Evolutionary conservation across 352 stramenopile species (phyloP).

Genomic region (Pythium chondricola): DNA sequence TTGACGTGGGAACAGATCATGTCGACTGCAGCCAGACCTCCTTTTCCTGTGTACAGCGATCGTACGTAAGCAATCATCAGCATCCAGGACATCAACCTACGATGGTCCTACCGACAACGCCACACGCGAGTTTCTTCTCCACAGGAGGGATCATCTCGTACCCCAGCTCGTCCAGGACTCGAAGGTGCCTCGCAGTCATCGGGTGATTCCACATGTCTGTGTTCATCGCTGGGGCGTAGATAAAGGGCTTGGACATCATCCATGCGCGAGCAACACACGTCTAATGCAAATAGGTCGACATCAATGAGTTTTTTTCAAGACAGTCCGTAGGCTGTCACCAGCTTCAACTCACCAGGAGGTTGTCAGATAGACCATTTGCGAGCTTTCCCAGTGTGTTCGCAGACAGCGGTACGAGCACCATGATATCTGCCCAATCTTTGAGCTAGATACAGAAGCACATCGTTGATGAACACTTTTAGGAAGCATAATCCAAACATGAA

Average conservation of each 20-base stretch:
- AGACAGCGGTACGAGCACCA: slow-evolving; percentile 85
- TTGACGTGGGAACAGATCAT: no score
- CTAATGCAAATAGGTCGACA: slow-evolving; percentile 17
- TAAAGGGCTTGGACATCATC: slow-evolving; percentile 89
- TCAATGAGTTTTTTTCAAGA: neutral
- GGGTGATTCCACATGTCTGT: slow-evolving; percentile 97
- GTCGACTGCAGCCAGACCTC: slow-evolving; percentile 16
- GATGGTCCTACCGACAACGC: slow-evolving; percentile 88
- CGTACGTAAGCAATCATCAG: neutral
- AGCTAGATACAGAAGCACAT: slow-evolving; percentile 37
- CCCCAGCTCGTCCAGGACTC: slow-evolving; percentile 45
- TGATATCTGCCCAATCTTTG: slow-evolving; percentile 93
- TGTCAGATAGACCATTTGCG: slow-evolving; percentile 91
- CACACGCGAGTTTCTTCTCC: slow-evolving; percentile 92
- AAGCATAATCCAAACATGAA: neutral
- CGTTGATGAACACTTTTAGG: no score
- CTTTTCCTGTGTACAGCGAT: slow-evolving; percentile 17
- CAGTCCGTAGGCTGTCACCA: neutral
- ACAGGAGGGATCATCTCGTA: slow-evolving; percentile 85
- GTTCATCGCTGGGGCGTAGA: slow-evolving; percentile 96
- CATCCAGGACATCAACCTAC: no score
- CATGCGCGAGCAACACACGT: slow-evolving; percentile 91
- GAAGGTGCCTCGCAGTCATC: slow-evolving; percentile 80
- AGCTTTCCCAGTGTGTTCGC: slow-evolving; percentile 91
- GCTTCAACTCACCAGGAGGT: slow-evolving; percentile 84